Conservation (phyloP, 768 basidiomycete genomes). For the Boletus patriciae region DNA sequence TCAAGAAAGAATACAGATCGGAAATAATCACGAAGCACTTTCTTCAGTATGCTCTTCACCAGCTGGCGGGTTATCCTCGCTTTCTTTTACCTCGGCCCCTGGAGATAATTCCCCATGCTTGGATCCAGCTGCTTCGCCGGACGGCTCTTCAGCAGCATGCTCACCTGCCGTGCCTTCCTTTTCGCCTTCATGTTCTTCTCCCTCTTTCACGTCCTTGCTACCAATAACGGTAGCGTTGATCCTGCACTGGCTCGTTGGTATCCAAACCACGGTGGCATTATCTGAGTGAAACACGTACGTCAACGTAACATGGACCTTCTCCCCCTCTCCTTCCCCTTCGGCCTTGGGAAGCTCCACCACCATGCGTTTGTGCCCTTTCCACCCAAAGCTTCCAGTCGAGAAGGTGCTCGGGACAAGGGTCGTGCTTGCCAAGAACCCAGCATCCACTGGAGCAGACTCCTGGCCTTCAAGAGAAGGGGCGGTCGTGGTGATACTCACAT, state of each 20-base stretch:
- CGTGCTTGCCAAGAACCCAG: constrained; percentile 59
- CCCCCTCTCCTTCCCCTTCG: constrained; percentile 48
- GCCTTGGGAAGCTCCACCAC: constrained; percentile 59
- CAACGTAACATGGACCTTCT: constrained; percentile 71
- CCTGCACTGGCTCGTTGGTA: constrained; percentile 35
- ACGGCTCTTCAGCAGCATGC: constrained; percentile 30
- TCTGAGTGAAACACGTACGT: constrained; percentile 49
- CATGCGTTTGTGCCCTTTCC: constrained; percentile 75
- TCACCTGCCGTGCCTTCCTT: constrained; percentile 23
- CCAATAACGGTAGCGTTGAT: constrained; percentile 77
- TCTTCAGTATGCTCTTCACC: constrained; percentile 21
- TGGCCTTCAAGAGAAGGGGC: constrained; percentile 43
- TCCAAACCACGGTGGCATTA: neutral
- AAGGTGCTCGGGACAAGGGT: constrained; percentile 62
- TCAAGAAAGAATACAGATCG: constrained; percentile 7
- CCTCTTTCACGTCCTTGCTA: constrained; percentile 55
- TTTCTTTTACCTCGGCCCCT: constrained; percentile 22
- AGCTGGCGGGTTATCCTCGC: constrained; percentile 20
- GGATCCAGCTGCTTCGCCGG: constrained; percentile 25
- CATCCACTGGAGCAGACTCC: constrained; percentile 43
- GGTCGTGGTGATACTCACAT: constrained; percentile 67
- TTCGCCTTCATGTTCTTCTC: constrained; percentile 36
- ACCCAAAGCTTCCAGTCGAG: constrained; percentile 77
- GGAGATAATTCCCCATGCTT: constrained; percentile 27
- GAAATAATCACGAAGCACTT: constrained; percentile 13